Base-by-base conservation (phyloP, 495 filamentous ascomycete species). In the Oidiodendron maius region DNA sequence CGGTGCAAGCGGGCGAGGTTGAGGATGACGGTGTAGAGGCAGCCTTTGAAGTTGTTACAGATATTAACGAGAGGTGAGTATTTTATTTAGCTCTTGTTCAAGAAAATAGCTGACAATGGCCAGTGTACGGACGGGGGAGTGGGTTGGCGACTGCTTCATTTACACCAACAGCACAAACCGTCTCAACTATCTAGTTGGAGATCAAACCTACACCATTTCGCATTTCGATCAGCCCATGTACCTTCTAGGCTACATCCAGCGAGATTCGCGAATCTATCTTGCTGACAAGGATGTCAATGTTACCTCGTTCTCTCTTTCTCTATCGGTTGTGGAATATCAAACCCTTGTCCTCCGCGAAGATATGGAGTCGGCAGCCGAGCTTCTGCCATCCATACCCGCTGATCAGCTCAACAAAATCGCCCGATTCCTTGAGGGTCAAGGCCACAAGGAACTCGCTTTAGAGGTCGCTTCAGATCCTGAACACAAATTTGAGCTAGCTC, bases 141-240 rank as follows among this genome's bases (percentile, higher is more conserved):
- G 93, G 93, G 84, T 99, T 48, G 93, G 93, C 20, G 93, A 99
- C 66, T 95, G 91, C 70, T 93, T 99, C 73, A 91, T 97, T 62
- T 99, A 97, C 74, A 96, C 93, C 22, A 97, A 90, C 72, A 83
- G 80, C 57, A 95, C 91, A 21, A 96, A 97, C 76, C 87, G 93
- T 44, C 71, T 99, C 51, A 99, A 97, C 75, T 96, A 97, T 67
- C 81, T 99, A 17, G 93, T 99, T 26, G 94, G 93, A 43, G 93
- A 97, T 66, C 89, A 96, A 68, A 94, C 90, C 23, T 96, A 97
- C 76, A 96, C 93, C n/a, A 86, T 99, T 60, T 89, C 89, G 32
- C 91, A 97, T 68, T 96, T 96, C 58, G 93, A 99, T 67, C 79
- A 89, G 60, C 81, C 87, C 13, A 90, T 91, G 84, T 99, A 97